phyloP scores from a whole-genome alignment of 2,329 filamentous ascomycete species.

The Rosellinia necatrix region DNA sequence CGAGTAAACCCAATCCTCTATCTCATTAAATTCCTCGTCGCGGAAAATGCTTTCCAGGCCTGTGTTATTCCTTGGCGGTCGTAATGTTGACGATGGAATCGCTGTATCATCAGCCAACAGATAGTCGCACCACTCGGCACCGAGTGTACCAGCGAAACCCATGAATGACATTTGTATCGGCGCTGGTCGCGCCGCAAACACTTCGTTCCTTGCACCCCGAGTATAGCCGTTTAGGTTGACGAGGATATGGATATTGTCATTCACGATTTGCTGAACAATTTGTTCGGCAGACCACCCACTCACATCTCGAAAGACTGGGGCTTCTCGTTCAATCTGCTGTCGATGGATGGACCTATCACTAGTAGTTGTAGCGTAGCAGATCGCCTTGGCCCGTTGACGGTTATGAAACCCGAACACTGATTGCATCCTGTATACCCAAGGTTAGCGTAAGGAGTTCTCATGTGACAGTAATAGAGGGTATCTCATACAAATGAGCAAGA shows the following conservation, averaged over 20 bases:
- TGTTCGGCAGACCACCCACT: conserved; percentile 84
- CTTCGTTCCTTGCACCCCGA: conserved; percentile 92
- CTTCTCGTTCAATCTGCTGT: conserved; percentile 89
- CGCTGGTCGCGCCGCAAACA: conserved; percentile 91
- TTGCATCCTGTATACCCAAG: conserved; percentile 70
- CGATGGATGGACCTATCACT: conserved; percentile 90
- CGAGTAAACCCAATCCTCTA: conserved; percentile 88
- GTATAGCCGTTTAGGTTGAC: conserved; percentile 99
- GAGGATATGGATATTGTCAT: conserved; percentile 89
- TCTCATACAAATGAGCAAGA: conserved; percentile 76
- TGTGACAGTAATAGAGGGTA: not conserved
- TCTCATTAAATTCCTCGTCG: conserved; percentile 69
- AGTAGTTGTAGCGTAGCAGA: conserved; percentile 92
- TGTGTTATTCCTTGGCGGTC: conserved; percentile 77
- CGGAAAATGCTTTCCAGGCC: conserved; percentile 71
- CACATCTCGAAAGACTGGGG: conserved; percentile 87
- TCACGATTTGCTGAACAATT: conserved; percentile 82
- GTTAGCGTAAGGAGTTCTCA: not conserved
- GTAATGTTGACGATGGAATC: conserved; percentile 79
- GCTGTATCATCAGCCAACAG: conserved; percentile 88
- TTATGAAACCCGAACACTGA: conserved; percentile 95
- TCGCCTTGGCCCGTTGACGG: conserved; percentile 72
- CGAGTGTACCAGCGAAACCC: conserved; percentile 95
- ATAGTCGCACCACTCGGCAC: conserved; percentile 98
- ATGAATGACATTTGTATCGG: conserved; percentile 99